Evolutionary conservation across 352 stramenopile genomes (phyloP), one percentile per base, ranked within the genome.

Genomic region (Phytophthora nicotianae): DNA sequence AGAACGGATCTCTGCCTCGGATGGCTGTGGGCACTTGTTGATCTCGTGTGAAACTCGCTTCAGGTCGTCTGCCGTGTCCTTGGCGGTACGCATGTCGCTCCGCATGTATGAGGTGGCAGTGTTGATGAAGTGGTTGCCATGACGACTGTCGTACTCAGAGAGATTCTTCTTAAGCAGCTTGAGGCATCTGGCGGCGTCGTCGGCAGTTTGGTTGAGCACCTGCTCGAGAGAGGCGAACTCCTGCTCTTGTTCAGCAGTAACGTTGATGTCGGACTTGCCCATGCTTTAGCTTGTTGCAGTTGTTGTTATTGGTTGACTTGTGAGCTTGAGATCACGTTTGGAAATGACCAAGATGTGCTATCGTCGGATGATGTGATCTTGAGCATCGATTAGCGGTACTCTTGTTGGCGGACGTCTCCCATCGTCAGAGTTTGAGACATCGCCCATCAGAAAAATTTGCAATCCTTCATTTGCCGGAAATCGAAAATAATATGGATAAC

Each of bases 141-240:
- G 62, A 11, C 49, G 62, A 50, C 32, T 65, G 32, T 69, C 53
- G 24, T 59, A 69, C 14, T 64, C 61, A 32, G 54, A 63, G 14
- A 69, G 48, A 24, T 69, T 69, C 19, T 58, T 55, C 35, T 69
- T 64, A 20, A 69, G 47, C 19, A 58, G 10, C 20, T 69, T 64
- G n/a, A 69, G 47, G 48, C 47, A 69, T 13, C 41, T 50, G n/a
- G 43, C 9, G 19, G 61, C 61, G 23, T 59, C 61, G 33, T 69
- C 54, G 6, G 54, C 54, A 24, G 61, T 69, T 23, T 69, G 40
- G 55, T 50, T 54, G 1, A 69, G 55, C 24, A 69, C 40, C 50
- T 56, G 42, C 20, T 69, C 61, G 4, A 69, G 54, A n/a, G 41
- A 59, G 0, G 48, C 14, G 38, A 69, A 69, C 48, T 65, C 48